Evolutionary conservation across 2,329 filamentous ascomycete genomes (phyloP).

Genomic region (Anthostomella pinea): DNA sequence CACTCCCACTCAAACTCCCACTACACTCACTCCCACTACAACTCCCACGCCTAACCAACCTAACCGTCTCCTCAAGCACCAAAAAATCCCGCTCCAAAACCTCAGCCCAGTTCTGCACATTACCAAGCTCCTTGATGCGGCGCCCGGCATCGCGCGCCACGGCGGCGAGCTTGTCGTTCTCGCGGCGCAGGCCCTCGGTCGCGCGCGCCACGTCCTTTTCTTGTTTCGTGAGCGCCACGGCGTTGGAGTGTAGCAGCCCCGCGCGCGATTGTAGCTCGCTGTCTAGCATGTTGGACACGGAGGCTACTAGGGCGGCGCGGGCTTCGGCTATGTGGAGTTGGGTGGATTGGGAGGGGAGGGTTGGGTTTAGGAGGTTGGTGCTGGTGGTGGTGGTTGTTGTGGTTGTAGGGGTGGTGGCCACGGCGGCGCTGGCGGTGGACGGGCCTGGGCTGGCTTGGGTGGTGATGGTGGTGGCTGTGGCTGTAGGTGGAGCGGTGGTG

Average conservation of each 20-base stretch:
- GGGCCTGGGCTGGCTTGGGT: conserved; percentile 2
- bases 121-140: conserved; percentile 70
- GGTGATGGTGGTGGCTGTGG: conserved; percentile 9
- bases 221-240: conserved; percentile 62
- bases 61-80: conserved; percentile 62
- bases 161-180: conserved; percentile 63
- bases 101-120: conserved; percentile 86
- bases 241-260: conserved; percentile 66
- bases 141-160: conserved; percentile 61
- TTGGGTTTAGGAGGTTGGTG: conserved; percentile 22
- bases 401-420: conserved; percentile 10
- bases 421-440: neutral
- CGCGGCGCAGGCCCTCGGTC: conserved; percentile 57
- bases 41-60: conserved; percentile 45
- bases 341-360: conserved; percentile 41
- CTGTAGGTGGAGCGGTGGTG: conserved; percentile 13
- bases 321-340: conserved; percentile 53
- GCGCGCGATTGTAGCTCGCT: conserved; percentile 66
- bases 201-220: conserved; percentile 62
- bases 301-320: conserved; percentile 57
- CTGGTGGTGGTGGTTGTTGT: no score
- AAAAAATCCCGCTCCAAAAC: conserved; percentile 68
- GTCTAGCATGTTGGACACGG: conserved; percentile 69
- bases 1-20: conserved; percentile 27
- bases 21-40: conserved; percentile 26